A percentile compares a stretch with the other conserved stretches of the same genome.
These are phyloP conservation scores for Butyriboletus loyo DNA, from an alignment of 768 basidiomycete species.

Conservation along the genomic window DNA sequence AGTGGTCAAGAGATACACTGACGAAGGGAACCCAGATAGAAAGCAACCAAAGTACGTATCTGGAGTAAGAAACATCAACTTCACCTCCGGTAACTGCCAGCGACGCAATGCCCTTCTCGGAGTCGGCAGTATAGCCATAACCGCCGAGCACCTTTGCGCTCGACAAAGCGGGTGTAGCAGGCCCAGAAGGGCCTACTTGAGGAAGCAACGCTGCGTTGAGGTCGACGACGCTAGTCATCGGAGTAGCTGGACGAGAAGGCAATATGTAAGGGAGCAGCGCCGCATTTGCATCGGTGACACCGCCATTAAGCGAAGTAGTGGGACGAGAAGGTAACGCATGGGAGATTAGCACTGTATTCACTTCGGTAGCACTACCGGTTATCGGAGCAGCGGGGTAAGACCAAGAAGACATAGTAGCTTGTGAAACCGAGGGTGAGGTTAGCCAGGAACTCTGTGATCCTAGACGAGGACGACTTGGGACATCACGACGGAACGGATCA, in stretches of 20 bases:
- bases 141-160: slow-evolving; percentile 65
- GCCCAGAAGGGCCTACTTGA: slow-evolving; percentile 39
- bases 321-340: slow-evolving; percentile 33
- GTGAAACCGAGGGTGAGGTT: slow-evolving; percentile 58
- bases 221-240: slow-evolving; percentile 36
- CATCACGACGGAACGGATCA: slow-evolving; percentile 64
- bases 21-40: slow-evolving; percentile 70
- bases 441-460: slow-evolving; percentile 76
- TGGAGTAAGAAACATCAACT: slow-evolving; percentile 54
- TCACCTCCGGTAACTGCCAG: slow-evolving; percentile 44
- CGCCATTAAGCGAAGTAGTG: slow-evolving; percentile 7
- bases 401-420: slow-evolving; percentile 60
- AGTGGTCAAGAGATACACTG: slow-evolving; percentile 28
- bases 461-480: slow-evolving; percentile 47
- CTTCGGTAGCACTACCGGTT: slow-evolving; percentile 40
- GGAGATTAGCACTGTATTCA: slow-evolving; percentile 40
- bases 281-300: slow-evolving; percentile 43
- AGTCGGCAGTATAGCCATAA: slow-evolving; percentile 59
- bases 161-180: slow-evolving; percentile 51
- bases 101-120: slow-evolving; percentile 52
- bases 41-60: slow-evolving; percentile 60
- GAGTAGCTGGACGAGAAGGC: slow-evolving; percentile 25
- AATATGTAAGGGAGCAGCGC: slow-evolving; percentile 36
- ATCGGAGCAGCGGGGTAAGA: slow-evolving; percentile 56
- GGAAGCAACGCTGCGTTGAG: slow-evolving; percentile 42